Percentiles rank a stretch among this genome's conserved stretches.
Conservation (phyloP, 2,329 filamentous ascomycete species). For the Diaporthe vexans region DNA sequence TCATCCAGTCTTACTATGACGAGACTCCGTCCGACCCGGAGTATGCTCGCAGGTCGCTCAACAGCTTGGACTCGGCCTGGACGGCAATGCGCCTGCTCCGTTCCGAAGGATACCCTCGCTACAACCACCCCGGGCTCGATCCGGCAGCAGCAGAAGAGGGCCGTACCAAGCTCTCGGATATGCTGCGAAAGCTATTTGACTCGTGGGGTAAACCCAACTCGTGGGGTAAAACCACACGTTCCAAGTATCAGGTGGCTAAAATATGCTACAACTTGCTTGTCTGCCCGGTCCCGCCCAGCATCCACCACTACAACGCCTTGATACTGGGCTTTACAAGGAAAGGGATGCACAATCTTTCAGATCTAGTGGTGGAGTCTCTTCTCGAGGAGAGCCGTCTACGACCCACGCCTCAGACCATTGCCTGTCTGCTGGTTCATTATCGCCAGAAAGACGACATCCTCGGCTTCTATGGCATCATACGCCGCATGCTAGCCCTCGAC, state of each 20-base stretch:
- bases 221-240: constrained; percentile 44
- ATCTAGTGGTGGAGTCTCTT: constrained; percentile 67
- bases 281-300: constrained; percentile 71
- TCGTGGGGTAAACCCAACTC: constrained; percentile 45
- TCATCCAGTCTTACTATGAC: constrained; percentile 48
- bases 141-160: constrained; percentile 39
- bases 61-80: constrained; percentile 50
- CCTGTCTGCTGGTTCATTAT: constrained; percentile 66
- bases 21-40: constrained; percentile 44
- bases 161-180: constrained; percentile 46
- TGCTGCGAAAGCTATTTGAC: constrained; percentile 46
- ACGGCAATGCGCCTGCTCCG: constrained; percentile 51
- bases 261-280: constrained; percentile 77
- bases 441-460: constrained; percentile 56
- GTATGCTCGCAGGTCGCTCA: constrained; percentile 41
- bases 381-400: constrained; percentile 58
- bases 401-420: constrained; percentile 64
- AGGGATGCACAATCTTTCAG: constrained; percentile 63
- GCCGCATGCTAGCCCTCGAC: constrained; percentile 61
- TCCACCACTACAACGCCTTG: constrained; percentile 79
- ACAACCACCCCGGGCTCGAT: constrained; percentile 46
- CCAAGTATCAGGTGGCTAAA: constrained; percentile 54
- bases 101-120: constrained; percentile 52
- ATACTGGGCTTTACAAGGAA: constrained; percentile 74
- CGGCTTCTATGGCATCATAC: constrained; percentile 60